Base-by-base conservation (phyloP, 768 basidiomycete genomes). In the Macrolepiota fuliginosa region DNA sequence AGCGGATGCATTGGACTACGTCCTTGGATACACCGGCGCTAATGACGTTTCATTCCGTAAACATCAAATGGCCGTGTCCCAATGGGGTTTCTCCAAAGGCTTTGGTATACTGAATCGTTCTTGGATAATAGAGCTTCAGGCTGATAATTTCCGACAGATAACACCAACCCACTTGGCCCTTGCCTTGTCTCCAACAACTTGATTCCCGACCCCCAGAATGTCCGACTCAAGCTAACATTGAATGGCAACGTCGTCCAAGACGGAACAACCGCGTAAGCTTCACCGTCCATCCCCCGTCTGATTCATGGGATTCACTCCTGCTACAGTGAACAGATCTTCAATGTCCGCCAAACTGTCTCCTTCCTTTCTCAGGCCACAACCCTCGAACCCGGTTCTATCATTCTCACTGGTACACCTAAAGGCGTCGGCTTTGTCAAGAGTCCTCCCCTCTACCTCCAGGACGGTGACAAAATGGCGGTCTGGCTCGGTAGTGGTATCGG, bases 1-100 rank as follows among this genome's bases (percentile, higher is more conserved):
- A 69, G 85, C 78, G 1, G 86, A 94, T 6, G 94, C 94, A 0
- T 79, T 95, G 45, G 88, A 94, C 70, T 94, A 94, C 66, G 89
- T 96, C 17, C 81, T 95, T 0, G 93, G 84, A 1, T 96, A 93
- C 69, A 91, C 89, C 2, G 88, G 79, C 2, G 89, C 85, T 4
- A 93, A 93, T 68, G 91, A 93, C 68, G 92, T 91, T 2, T 93
- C 92, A 4, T 93, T 94, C 83, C 84, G 94, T 45, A 86, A 88
- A 64, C 87, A 89, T 67, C 94, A 95, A 70, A 76, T 90, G 74
- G 84, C 85, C 3, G 87, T 88, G 10, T 88, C 89, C 0, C 94
- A 96, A 66, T 96, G 94, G 93, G 79, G 83, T 32, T 94, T 92
- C 73, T 92, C 91, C 27, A 96, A 96, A 73, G 81, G 88, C 45